Base-by-base conservation (phyloP, 768 basidiomycete genomes). In the Nevesoporus exiguus region DNA sequence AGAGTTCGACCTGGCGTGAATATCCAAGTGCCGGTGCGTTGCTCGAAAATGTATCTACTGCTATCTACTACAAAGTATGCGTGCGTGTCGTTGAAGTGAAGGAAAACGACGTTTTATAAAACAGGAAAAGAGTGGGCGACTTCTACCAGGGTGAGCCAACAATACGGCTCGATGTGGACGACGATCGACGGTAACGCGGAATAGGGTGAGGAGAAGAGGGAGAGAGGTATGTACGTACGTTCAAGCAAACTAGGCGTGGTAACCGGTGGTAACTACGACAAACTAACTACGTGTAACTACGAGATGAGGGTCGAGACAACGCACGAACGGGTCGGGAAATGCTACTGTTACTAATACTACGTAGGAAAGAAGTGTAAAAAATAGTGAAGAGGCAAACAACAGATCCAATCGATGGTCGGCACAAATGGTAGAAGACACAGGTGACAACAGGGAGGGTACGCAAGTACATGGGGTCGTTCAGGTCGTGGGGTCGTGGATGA, bases 61-160 rank as follows among this genome's bases (percentile, higher is more conserved):
- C 61, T 71, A 70, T 71, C 71, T 70, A 70, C 71, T 70, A 72
- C 65, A 65, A 59, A 57, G 36, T 67, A 50, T 59, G 55, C 52
- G 53, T 65, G 54, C 52, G 53, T 65, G 54, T 45, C n/a, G 44
- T 22, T 33, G 53, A 9, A 22, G 40, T 13, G 3, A 22, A 37
- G 27, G 13, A 22, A 29, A 29, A 29, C 27, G 27, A 14, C n/a
- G 15, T 42, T 42, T 50, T 42, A 13, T 10, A 31, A 21, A 15
- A 6, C 8, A 31, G 24, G 17, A 14, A 24, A 25, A 5, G 24
- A 19, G 7, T 5, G n/a, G n/a, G 22, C 15, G 34, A 27, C 7
- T 11, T 29, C 17, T 24, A 37, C 37, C 33, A 11, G 14, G 10
- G 33, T 11, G 33, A 33, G 7, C 33, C 10, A 34, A 15, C 11